These are phyloP conservation scores for Nakaseomyces kungkrabaensis DNA, from an alignment of 1,139 yeast genomes.

Conservation along the genomic window DNA sequence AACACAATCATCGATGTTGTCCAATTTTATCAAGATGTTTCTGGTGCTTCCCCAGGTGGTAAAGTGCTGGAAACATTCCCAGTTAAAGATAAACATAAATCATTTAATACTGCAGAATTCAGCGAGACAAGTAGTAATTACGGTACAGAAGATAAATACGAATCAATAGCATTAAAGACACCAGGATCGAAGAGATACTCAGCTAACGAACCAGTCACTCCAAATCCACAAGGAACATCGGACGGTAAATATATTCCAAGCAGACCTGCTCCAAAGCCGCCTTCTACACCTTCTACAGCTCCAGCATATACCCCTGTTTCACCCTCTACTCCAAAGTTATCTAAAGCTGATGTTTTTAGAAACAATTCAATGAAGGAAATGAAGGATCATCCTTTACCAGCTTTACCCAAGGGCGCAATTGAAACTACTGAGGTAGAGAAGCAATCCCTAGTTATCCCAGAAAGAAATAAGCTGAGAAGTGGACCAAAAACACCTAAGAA, in stretches of 20 bases:
- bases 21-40: conserved; percentile 67
- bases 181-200: not conserved
- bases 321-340: conserved; percentile 3
- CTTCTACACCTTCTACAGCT: conserved; percentile 21
- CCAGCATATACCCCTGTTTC: conserved; percentile 5
- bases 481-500: not conserved
- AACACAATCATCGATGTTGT: conserved; percentile 92
- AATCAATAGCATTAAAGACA: not conserved
- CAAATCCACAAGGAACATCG: not conserved
- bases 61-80: conserved; percentile 69
- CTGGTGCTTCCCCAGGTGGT: conserved; percentile 50
- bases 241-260: conserved; percentile 46
- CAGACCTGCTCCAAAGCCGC: conserved; percentile 58
- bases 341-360: not conserved
- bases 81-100: not conserved
- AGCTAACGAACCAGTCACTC: not conserved
- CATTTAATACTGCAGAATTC: not conserved
- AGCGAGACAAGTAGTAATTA: not conserved
- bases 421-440: not conserved
- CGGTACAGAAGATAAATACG: not conserved
- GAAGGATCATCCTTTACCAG: not conserved
- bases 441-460: not conserved
- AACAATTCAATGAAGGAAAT: not conserved
- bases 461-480: not conserved
- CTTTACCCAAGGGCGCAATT: not conserved